Conservation (phyloP, 345 rosid species). For the Corchorus capsularis region DNA sequence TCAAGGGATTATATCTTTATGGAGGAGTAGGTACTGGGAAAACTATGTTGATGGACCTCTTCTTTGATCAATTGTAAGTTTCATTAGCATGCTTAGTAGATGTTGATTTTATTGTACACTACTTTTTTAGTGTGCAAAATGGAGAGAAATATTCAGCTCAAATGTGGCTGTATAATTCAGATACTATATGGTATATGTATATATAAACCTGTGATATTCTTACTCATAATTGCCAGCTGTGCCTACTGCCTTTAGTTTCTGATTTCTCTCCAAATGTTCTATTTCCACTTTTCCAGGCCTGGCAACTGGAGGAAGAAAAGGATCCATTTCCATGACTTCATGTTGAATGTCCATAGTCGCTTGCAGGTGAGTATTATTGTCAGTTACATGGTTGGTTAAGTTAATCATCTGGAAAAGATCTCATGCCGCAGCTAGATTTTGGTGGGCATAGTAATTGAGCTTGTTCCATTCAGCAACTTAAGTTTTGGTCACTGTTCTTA, state of each 20-base stretch:
- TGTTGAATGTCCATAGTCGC: constrained; percentile 91
- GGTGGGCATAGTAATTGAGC: neutral
- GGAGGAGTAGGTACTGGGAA: constrained; percentile 99
- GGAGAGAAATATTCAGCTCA: neutral
- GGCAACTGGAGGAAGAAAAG: constrained; percentile 89
- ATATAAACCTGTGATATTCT: neutral
- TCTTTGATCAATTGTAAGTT: constrained; percentile 82
- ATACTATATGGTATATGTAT: neutral
- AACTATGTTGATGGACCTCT: constrained; percentile 98
- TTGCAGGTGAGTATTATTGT: constrained; percentile 67
- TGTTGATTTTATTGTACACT: neutral
- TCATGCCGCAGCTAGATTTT: neutral
- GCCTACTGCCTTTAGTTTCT: neutral
- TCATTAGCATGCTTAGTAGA: neutral
- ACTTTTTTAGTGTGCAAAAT: neutral
- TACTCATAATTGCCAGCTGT: constrained; percentile 7
- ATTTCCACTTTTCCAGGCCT: constrained; percentile 59
- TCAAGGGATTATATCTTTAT: constrained; percentile 87
- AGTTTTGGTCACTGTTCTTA: neutral
- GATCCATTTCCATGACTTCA: constrained; percentile 98
- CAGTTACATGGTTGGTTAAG: neutral
- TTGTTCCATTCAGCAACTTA: neutral
- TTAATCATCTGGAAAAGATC: neutral
- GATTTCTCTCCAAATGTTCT: constrained; percentile 11
- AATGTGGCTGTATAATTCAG: neutral